A percentile compares a stretch with the other conserved stretches of the same genome.
These are phyloP conservation scores for Jatropha multifida DNA, from an alignment of 441 rosid genomes.

Conservation along the genomic window DNA sequence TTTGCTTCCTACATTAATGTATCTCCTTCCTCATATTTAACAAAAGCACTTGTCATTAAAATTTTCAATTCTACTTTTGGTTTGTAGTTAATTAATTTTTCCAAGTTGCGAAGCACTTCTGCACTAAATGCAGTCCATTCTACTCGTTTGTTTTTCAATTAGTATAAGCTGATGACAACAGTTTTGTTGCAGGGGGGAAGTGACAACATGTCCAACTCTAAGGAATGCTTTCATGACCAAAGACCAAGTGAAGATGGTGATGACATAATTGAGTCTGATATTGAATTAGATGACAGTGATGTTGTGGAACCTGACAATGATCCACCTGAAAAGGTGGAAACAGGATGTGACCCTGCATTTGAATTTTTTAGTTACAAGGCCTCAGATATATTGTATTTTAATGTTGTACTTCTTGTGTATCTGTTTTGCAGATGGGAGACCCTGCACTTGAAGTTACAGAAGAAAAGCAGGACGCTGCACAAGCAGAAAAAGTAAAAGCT, in stretches of 20 bases:
- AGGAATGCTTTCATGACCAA: constrained; percentile 30
- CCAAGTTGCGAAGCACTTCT: neutral
- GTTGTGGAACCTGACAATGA: constrained; percentile 78
- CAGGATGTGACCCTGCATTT: constrained; percentile 4
- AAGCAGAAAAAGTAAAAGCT: constrained; percentile 67
- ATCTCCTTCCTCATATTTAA: no score
- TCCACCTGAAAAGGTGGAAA: constrained; percentile 80
- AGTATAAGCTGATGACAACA: neutral
- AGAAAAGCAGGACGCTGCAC: constrained; percentile 77
- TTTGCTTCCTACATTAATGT: no score
- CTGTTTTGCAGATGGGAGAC: constrained; percentile 72
- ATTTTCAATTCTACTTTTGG: neutral
- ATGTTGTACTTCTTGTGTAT: neutral
- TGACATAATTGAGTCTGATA: constrained; percentile 77
- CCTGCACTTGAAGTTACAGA: constrained; percentile 68
- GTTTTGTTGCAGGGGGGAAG: constrained; percentile 35
- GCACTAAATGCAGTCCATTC: neutral
- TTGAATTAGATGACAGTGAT: constrained; percentile 77
- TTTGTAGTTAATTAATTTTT: neutral
- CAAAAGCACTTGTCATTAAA: neutral
- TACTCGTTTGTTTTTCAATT: constrained; percentile 9
- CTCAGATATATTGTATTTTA: constrained; percentile 20
- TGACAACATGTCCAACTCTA: constrained; percentile 40
- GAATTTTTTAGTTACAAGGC: constrained; percentile 25
- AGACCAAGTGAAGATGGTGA: constrained; percentile 51